These are phyloP conservation scores for Hypoxylon trugodes DNA, from an alignment of 495 filamentous ascomycete species.

Conservation along the genomic window DNA sequence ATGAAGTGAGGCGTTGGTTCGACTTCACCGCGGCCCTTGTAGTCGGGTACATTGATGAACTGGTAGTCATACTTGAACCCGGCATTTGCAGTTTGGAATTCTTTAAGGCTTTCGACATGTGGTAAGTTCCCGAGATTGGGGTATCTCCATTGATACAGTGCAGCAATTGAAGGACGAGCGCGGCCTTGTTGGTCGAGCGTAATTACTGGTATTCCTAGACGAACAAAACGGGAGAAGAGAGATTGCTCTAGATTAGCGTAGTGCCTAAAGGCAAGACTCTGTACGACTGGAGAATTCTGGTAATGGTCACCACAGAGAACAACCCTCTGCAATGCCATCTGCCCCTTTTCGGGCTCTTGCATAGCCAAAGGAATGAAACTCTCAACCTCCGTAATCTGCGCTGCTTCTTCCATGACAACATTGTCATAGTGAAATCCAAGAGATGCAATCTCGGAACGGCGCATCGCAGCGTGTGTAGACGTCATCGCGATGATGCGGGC, in stretches of 20 bases:
- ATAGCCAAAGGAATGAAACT: conserved; percentile 93
- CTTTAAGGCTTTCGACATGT: conserved; percentile 67
- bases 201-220: conserved; percentile 88
- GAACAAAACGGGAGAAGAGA: conserved; percentile 88
- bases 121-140: conserved; percentile 81
- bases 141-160: conserved; percentile 95
- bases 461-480: conserved; percentile 97
- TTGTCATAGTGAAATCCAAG: conserved; percentile 98
- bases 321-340: conserved; percentile 81
- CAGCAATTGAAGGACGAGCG: conserved; percentile 83
- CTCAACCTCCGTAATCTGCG: conserved; percentile 97
- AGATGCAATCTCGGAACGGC: conserved; percentile 85
- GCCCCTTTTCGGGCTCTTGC: conserved; percentile 79
- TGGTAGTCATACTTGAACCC: conserved; percentile 95
- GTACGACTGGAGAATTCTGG: conserved; percentile 95
- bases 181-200: conserved; percentile 93
- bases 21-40: conserved; percentile 87
- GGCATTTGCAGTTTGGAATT: conserved; percentile 86
- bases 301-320: conserved; percentile 95
- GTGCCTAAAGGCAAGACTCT: conserved; percentile 93
- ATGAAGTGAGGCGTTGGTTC: conserved; percentile 97
- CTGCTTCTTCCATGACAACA: conserved; percentile 98
- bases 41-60: conserved; percentile 95
- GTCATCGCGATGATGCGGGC: conserved; percentile 98
- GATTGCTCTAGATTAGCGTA: conserved; percentile 97